These are phyloP conservation scores for Bacidia gigantensis DNA, from an alignment of 495 filamentous ascomycete genomes.

Conservation along the genomic window DNA sequence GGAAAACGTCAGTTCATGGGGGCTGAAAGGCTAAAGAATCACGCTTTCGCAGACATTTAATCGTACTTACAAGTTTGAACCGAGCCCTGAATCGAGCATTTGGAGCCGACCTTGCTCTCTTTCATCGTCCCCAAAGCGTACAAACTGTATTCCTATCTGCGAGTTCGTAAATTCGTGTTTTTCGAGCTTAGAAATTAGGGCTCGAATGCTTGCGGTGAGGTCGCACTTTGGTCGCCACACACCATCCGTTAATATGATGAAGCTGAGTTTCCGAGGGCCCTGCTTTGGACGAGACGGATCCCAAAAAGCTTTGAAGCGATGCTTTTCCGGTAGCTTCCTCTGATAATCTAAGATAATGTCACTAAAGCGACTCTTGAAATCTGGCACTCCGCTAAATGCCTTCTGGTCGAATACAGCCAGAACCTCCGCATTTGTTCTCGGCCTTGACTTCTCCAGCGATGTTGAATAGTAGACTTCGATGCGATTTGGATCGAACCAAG, in stretches of 20 bases:
- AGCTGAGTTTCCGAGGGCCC: constrained; percentile 15
- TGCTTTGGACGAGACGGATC: background rate
- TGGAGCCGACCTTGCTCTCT: constrained; percentile 19
- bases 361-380: background rate
- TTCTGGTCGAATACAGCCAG: background rate
- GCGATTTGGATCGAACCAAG: constrained; percentile 19
- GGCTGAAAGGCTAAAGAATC: too few relatives aligned
- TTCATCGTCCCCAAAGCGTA: constrained; percentile 26
- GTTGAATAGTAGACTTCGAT: constrained; percentile 25
- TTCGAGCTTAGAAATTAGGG: constrained; percentile 18
- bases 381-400: background rate
- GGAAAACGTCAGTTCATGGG: background rate
- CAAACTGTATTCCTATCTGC: constrained; percentile 27
- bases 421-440: background rate
- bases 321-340: background rate
- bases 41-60: too few relatives aligned
- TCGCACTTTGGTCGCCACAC: constrained; percentile 21
- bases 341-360: background rate
- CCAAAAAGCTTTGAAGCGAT: background rate
- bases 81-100: constrained; percentile 18
- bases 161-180: constrained; percentile 8
- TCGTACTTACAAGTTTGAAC: background rate
- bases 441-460: background rate
- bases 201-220: constrained; percentile 15
- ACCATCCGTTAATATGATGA: constrained; percentile 30